These are phyloP conservation scores for Uncinocarpus reesii DNA, from an alignment of 2,329 filamentous ascomycete species.

Conservation along the genomic window DNA sequence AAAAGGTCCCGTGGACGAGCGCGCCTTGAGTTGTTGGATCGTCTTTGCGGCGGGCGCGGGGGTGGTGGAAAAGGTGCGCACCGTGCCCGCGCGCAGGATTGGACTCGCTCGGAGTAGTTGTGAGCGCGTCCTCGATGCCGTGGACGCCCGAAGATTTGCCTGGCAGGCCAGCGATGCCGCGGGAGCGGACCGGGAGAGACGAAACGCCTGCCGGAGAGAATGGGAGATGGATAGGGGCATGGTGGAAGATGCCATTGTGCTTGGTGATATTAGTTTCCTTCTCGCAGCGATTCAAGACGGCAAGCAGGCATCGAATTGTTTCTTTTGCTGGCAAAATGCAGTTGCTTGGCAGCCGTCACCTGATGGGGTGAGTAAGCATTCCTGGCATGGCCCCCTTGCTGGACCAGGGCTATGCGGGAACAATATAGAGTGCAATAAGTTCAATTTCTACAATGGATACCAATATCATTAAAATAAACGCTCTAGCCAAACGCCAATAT, in stretches of 20 bases:
- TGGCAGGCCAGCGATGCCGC: constrained; percentile 1
- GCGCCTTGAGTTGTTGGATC: constrained; percentile 33
- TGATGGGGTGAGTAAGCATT: too few species aligned
- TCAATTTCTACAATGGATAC: too few species aligned
- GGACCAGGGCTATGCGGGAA: too few species aligned
- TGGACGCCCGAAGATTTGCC: not conserved
- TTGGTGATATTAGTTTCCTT: not conserved
- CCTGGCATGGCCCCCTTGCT: too few species aligned
- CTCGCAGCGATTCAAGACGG: not conserved
- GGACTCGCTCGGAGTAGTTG: not conserved
- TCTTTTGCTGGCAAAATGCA: too few species aligned
- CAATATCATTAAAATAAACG: too few species aligned
- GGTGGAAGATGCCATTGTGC: constrained; percentile 4
- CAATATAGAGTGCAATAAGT: too few species aligned
- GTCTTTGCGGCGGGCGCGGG: constrained; percentile 25
- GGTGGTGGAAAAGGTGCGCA: constrained; percentile 25
- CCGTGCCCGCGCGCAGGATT: not conserved
- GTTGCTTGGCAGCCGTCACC: too few species aligned
- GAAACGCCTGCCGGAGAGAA: constrained; percentile 7
- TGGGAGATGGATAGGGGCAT: not conserved
- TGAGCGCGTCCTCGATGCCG: not conserved
- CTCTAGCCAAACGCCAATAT: too few species aligned
- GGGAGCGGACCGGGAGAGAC: constrained; percentile 1
- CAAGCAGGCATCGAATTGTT: too few species aligned
- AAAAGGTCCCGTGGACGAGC: constrained; percentile 53